A percentile compares a stretch with the other conserved stretches of the same genome.
Conservation (phyloP, 163 green algal species). For the Chlorella variabilis region DNA sequence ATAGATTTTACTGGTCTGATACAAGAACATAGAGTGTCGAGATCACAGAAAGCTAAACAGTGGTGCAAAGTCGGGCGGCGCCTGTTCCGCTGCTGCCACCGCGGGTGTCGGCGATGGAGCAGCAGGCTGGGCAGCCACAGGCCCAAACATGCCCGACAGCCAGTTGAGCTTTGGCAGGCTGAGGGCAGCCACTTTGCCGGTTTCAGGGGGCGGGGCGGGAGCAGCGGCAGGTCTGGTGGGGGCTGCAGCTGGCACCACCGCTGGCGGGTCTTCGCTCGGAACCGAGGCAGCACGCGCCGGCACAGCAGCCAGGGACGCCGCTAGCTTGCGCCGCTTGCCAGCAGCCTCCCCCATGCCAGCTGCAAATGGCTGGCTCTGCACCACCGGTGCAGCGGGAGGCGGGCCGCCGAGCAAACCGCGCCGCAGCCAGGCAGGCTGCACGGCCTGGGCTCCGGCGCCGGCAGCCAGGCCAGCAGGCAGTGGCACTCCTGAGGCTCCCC, state of each 20-base stretch:
- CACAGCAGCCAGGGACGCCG: neutral
- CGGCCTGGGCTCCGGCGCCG: too few species aligned
- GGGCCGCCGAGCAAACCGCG: too few species aligned
- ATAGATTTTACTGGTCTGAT: too few species aligned
- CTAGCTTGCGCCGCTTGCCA: conserved; percentile 10
- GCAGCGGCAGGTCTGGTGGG: neutral
- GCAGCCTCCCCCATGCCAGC: too few species aligned
- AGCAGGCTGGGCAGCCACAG: neutral
- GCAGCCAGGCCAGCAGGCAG: too few species aligned
- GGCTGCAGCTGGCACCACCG: neutral
- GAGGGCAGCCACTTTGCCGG: neutral
- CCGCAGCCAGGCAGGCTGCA: too few species aligned
- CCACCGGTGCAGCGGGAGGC: too few species aligned
- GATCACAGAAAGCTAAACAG: conserved; percentile 8
- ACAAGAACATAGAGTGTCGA: too few species aligned
- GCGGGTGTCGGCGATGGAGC: neutral
- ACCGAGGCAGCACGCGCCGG: too few species aligned
- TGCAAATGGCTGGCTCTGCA: too few species aligned
- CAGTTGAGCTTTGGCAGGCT: conserved; percentile 21
- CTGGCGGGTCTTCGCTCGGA: neutral
- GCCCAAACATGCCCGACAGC: neutral
- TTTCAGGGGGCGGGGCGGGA: neutral
- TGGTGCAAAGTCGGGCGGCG: neutral
- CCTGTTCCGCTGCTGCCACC: neutral
- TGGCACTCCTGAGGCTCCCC: too few species aligned